Evolutionary conservation across 306 rosid genomes (phyloP).

Genomic region (Pyrus bretschneideri): DNA sequence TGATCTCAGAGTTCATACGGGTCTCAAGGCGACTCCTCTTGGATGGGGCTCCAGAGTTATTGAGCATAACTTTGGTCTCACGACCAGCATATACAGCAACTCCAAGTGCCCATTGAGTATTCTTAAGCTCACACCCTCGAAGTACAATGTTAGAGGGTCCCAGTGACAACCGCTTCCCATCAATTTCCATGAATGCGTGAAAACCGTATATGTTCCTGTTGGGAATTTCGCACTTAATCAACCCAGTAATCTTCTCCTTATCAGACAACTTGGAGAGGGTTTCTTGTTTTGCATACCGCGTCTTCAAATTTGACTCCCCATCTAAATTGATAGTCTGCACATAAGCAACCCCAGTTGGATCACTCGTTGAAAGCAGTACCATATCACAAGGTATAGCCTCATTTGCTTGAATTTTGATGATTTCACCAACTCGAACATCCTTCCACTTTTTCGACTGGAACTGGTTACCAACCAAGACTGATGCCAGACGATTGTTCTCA

Average conservation of each 20-base stretch:
- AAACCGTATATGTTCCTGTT: constrained; percentile 91
- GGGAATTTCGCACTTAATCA: constrained; percentile 88
- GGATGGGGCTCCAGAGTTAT: constrained; percentile 92
- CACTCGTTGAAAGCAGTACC: constrained; percentile 86
- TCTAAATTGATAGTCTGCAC: constrained; percentile 88
- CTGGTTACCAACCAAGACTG: constrained; percentile 49
- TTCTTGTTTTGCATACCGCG: constrained; percentile 89
- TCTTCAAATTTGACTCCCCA: constrained; percentile 95
- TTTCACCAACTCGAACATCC: constrained; percentile 72
- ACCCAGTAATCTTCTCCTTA: constrained; percentile 47
- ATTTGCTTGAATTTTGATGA: constrained; percentile 51
- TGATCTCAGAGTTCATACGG: constrained; percentile 83
- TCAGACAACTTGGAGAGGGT: constrained; percentile 58
- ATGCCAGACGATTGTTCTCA: constrained; percentile 78
- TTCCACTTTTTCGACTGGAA: constrained; percentile 64
- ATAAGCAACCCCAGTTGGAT: constrained; percentile 89
- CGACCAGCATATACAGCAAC: constrained; percentile 80
- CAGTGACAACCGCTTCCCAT: constrained; percentile 69
- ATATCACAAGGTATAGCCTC: constrained; percentile 88
- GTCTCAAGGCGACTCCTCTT: constrained; percentile 92
- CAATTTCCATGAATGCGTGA: constrained; percentile 74
- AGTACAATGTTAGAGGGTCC: constrained; percentile 87
- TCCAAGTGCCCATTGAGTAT: constrained; percentile 76
- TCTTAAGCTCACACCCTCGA: constrained; percentile 90
- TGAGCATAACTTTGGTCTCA: constrained; percentile 96